Evolutionary conservation across 495 filamentous ascomycete species (phyloP), one percentile per base, ranked within the genome.

Genomic region (Clohesyomyces aquaticus): DNA sequence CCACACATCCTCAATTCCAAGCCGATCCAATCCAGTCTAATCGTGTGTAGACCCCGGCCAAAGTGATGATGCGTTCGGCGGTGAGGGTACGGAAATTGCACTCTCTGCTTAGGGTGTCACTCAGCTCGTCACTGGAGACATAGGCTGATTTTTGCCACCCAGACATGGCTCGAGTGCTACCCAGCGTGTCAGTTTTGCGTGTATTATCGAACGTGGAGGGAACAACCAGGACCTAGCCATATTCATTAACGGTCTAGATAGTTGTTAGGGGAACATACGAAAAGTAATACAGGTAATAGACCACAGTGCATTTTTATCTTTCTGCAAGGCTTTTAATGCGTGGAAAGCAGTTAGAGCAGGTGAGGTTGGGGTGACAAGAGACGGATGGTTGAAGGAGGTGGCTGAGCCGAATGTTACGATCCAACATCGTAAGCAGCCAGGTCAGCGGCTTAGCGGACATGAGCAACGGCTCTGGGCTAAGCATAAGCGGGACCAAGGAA

Each of bases 81-180:
- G 42, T 32, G 26, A 53, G 47, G 47, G 47, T 61, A 43, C n/a
- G n/a, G n/a, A n/a, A 61, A 61, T 53, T 61, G 22, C 49, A 53
- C 19, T 61, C 57, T 61, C 58, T 61, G 47, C 58, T 61, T 2
- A 61, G 47, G 58, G 47, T 61, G 49, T 61, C 32, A 47, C 41
- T 25, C 47, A 38, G 32, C 32, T 6, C 14, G 32, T 38, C 32
- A 6, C 32, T 38, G 14, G 58, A 61, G 58, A 61, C 53, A 35
- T 61, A 61, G 58, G 48, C 58, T n/a, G n/a, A n/a, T n/a, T n/a
- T n/a, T n/a, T n/a, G n/a, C n/a, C n/a, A n/a, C n/a, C n/a, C n/a
- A 42, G 47, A 61, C 46, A 61, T 61, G 21, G 47, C 48, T 53
- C 19, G 19, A 61, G 49, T 61, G 49, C 47, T 46, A 61, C 32